Evolutionary conservation across 1,284 basidiomycete genomes (phyloP), one percentile per base, ranked within the genome.

Genomic region (Leccinum cinnamomeum): DNA sequence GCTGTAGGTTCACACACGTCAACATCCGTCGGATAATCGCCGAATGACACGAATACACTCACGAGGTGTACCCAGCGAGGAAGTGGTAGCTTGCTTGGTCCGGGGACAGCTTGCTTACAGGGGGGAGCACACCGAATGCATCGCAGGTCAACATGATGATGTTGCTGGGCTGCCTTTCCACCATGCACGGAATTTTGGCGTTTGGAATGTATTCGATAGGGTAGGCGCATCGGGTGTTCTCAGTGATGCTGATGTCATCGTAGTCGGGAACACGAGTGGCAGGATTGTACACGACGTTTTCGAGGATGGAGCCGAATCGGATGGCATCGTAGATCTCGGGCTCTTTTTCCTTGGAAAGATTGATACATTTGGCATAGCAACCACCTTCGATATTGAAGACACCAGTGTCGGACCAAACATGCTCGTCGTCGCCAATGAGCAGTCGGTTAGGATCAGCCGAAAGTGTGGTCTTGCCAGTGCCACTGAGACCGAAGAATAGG

Each of bases 351-450:
- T 89, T 89, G 56, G 92, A 94, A 69, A 99, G 89, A 82, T 97
- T 97, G 82, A 99, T 93, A 78, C 89, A 92, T 84, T 99, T 99
- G 79, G 97, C 97, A 78, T 99, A 99, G 82, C 97, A 99, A 62
- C 97, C 97, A 70, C 97, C 97, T 78, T 99, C 97, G 72, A 99
- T 99, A 87, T 99, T 99, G 89, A 99, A 99, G 65, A 99, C 97
- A 77, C 97, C 97, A 23, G 84, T 88, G 79, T 97, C 95, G 35
- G 94, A 95, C 96, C 95, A 98, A 73, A 98, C 96, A 77, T 98
- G 96, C 81, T 98, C 95, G 76, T 98, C 96, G 76, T 98, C 95
- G 72, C 96, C 95, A 70, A 98, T 97, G 64, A 98, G 86, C 64
- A 92, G 81, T 67, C 95, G 92, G 70, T 88, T 85, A 39, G 95